phyloP scores from a whole-genome alignment of 768 basidiomycete genomes.

The Leucogyrophana mollusca region DNA sequence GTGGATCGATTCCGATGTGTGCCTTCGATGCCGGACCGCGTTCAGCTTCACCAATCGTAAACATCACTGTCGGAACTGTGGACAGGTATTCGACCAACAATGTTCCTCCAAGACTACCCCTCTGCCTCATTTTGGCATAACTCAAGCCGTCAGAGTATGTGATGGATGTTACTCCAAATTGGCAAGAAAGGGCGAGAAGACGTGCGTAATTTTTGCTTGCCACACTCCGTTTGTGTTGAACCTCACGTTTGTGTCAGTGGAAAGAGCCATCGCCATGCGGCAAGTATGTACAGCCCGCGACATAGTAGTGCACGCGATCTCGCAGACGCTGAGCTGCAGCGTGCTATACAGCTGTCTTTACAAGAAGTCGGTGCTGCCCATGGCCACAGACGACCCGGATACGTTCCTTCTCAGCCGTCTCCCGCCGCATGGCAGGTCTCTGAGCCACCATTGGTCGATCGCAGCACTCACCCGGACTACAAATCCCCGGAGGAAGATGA shows the following conservation, averaged over 20 bases:
- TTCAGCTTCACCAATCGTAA: conserved; percentile 97
- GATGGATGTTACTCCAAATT: conserved; percentile 86
- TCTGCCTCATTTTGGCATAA: conserved; percentile 91
- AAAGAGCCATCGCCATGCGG: conserved; percentile 53
- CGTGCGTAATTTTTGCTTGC: conserved; percentile 33
- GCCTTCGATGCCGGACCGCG: conserved; percentile 85
- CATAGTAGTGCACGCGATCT: conserved; percentile 59
- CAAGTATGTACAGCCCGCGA: conserved; percentile 51
- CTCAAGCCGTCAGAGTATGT: conserved; percentile 90
- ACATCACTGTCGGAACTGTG: conserved; percentile 98
- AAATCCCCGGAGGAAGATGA: conserved; percentile 56
- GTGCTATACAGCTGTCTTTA: conserved; percentile 89
- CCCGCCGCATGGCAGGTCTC: conserved; percentile 57
- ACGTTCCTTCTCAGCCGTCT: conserved; percentile 62
- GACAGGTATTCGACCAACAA: conserved; percentile 91
- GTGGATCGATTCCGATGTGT: conserved; percentile 96
- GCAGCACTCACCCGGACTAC: conserved; percentile 41
- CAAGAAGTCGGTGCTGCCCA: conserved; percentile 64
- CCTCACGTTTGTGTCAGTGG: conserved; percentile 25
- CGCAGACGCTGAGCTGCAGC: conserved; percentile 86
- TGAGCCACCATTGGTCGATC: conserved; percentile 67
- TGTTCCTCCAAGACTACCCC: conserved; percentile 86
- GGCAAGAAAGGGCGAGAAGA: conserved; percentile 58
- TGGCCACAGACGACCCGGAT: conserved; percentile 55
- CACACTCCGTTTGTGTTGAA: neutral